Evolutionary conservation across 1,139 yeast species (phyloP).

Genomic region (Magnusiomyces suaveolens): DNA sequence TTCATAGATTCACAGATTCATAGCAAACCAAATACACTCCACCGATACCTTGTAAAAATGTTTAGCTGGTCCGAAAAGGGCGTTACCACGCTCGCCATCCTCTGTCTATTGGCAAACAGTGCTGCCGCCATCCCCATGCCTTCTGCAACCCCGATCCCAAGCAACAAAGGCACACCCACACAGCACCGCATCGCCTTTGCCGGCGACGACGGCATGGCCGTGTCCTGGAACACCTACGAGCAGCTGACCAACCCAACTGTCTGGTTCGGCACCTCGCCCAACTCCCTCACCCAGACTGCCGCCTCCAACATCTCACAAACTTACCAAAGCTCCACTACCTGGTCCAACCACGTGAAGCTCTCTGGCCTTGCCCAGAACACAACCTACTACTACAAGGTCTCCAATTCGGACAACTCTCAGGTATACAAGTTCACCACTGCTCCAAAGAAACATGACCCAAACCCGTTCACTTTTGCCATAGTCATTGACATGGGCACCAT

Average conservation of each 20-base stretch:
- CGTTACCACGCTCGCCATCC: too few relatives aligned
- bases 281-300: constrained; percentile 15
- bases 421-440: constrained; percentile 21
- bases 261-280: constrained; percentile 21
- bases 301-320: constrained; percentile 23
- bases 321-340: constrained; percentile 24
- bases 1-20: too few relatives aligned
- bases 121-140: neutral
- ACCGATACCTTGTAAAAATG: too few relatives aligned
- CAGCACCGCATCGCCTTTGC: constrained; percentile 25
- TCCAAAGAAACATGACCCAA: constrained; percentile 18
- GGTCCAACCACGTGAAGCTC: constrained; percentile 26
- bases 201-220: constrained; percentile 24
- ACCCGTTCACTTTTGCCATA: constrained; percentile 22
- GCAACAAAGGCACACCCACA: constrained; percentile 7
- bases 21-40: too few relatives aligned
- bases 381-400: constrained; percentile 25
- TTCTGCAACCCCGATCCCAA: neutral
- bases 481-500: constrained; percentile 26
- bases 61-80: too few relatives aligned
- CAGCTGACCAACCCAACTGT: constrained; percentile 20
- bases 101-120: too few relatives aligned
- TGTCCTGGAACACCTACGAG: constrained; percentile 25
- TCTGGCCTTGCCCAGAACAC: constrained; percentile 23
- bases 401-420: neutral